Evolutionary conservation across 352 stramenopile genomes (phyloP), one percentile per base, ranked within the genome.

Genomic region (Pythium phragmitis): DNA sequence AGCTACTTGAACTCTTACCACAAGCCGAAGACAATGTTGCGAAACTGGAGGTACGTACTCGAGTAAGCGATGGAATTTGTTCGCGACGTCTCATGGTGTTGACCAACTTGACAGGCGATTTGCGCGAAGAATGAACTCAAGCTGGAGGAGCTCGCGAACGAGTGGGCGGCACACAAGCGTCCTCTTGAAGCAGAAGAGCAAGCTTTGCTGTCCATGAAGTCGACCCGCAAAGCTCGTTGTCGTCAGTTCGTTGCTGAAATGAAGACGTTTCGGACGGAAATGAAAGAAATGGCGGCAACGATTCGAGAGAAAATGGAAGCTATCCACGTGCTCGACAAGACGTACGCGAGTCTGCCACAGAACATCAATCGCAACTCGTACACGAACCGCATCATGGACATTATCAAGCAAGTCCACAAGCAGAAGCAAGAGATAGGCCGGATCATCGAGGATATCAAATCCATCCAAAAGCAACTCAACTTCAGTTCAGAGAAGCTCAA

Each of bases 361-460:
- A 69, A 83, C 39, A 56, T 79, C 69, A 83, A 89, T 58, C 85
- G 88, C 41, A 87, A 75, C 65, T 84, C 89, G 64, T 97, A 97
- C 74, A 96, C 82, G 28, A 80, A 82, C 33, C 85, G 89, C 2
- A 96, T 97, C 63, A 89, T 96, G 77, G 89, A 96, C 63, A 96
- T 97, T 63, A 97, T 93, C 74, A 92, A 92, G 63, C 80, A 92
- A 41, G 85, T 96, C 28, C 79, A 91, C 65, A 96, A 96, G 71
- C 87, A 97, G 56, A 97, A 95, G 54, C 71, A 82, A 34, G 88
- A 95, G 42, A 96, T 96, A 23, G 54, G 71, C 13, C 93, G 92
- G 59, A 88, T 94, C 62, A 76, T 94, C 26, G 69, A 82, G 11
- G 86, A 94, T 47, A 93, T 94, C 45, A 89, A 76, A 26, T 57